These are phyloP conservation scores for Chenopodium formosanum DNA, from an alignment of 148 eudicot species.

Conservation along the genomic window DNA sequence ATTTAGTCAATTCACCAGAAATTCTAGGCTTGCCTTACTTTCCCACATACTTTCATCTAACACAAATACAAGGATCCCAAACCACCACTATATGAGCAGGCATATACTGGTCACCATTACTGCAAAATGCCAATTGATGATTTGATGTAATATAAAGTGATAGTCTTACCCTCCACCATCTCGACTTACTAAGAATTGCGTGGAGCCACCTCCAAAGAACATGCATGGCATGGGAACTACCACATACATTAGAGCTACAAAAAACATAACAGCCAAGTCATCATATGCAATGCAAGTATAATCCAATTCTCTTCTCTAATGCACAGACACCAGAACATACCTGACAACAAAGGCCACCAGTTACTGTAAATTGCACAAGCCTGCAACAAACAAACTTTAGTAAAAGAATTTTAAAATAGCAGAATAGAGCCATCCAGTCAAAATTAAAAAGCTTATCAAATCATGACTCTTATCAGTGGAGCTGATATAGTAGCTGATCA, in stretches of 20 bases:
- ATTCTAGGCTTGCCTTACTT: not conserved
- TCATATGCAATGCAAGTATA: constrained; percentile 7
- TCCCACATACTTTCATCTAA: not conserved
- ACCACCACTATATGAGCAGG: not conserved
- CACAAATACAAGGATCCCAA: not conserved
- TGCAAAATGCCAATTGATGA: not conserved
- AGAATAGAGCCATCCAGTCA: not conserved
- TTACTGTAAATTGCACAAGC: constrained; percentile 91
- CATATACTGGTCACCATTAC: not conserved
- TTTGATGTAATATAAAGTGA: not conserved
- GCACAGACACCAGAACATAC: constrained; percentile 33
- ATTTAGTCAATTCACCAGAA: not conserved
- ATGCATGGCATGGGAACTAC: constrained; percentile 96
- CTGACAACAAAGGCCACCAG: constrained; percentile 99
- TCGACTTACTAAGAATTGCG: constrained; percentile 82
- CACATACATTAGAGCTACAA: constrained; percentile 96
- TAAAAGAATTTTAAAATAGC: not conserved
- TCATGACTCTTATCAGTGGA: not conserved
- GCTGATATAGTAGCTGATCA: not conserved
- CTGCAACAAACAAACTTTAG: constrained; percentile 38
- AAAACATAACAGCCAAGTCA: constrained; percentile 11
- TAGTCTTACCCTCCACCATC: constrained; percentile 87
- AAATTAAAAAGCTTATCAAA: not conserved
- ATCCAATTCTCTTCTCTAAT: not conserved
- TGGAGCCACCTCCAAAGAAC: constrained; percentile 97